phyloP scores from a whole-genome alignment of 768 basidiomycete genomes.

The Mycena leptocephala region DNA sequence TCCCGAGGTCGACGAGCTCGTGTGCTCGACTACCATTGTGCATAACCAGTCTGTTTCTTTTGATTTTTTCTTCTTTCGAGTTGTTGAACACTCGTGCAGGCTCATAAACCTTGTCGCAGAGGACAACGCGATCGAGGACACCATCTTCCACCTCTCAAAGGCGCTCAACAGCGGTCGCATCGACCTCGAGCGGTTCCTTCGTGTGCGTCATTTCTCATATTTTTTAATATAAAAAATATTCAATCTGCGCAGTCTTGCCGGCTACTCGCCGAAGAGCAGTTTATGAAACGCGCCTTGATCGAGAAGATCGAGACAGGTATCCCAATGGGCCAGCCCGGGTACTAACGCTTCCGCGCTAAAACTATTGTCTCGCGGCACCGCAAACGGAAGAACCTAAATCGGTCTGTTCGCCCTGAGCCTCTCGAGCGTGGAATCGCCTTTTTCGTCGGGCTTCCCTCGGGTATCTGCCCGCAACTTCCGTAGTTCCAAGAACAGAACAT shows the following conservation, averaged over 20 bases:
- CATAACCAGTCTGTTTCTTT: conserved; percentile 88
- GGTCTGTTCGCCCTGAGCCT: neutral
- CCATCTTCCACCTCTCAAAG: conserved; percentile 96
- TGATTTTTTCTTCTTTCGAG: neutral
- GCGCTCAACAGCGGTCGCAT: conserved; percentile 93
- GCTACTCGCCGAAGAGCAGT: conserved; percentile 94
- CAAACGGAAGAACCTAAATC: neutral
- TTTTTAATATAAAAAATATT: neutral
- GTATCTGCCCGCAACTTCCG: neutral
- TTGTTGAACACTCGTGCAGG: conserved; percentile 56
- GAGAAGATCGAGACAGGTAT: conserved; percentile 87
- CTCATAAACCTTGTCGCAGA: conserved; percentile 98
- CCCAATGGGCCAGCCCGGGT: conserved; percentile 61
- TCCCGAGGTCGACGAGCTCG: conserved; percentile 95
- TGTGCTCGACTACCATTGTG: conserved; percentile 96
- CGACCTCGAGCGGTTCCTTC: conserved; percentile 94
- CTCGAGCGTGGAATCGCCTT: conserved; percentile 20
- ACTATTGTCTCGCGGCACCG: neutral
- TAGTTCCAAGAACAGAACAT: neutral
- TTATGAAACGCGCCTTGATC: conserved; percentile 95
- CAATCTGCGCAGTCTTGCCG: conserved; percentile 75
- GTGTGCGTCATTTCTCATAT: conserved; percentile 67
- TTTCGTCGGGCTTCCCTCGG: conserved; percentile 18
- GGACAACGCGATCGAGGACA: conserved; percentile 98
- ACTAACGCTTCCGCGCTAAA: neutral